Base-by-base conservation (phyloP, 768 basidiomycete genomes). In the Psilocybe cyanescens region DNA sequence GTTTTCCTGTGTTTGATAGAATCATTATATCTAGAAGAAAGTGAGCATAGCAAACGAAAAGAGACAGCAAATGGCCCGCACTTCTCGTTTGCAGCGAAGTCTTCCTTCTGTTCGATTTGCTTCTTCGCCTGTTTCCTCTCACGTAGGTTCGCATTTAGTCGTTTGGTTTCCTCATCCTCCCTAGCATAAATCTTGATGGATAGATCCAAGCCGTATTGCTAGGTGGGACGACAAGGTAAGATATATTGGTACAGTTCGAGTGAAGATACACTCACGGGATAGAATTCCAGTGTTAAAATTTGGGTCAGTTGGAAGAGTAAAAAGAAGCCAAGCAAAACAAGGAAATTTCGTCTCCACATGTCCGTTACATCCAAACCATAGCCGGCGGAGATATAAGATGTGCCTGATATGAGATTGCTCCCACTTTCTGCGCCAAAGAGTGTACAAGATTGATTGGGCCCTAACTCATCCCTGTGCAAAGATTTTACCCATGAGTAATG, bases 361-460 rank as follows among this genome's bases (percentile, higher is more conserved):
- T 90, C 84, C 8, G 74, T 72, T 19, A 73, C 68, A 51, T 79
- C 70, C 54, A 89, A 68, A 2, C 75, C 79, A 66, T 79, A 91
- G 0, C 81, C 82, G 2, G 81, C 84, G 9, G 75, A 64, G 51
- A 95, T 74, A 72, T 97, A 97, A 19, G 72, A 68, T 7, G 74
- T 72, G 3, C 94, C 94, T 8, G 74, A 64, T 59, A 94, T 85
- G 31, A 76, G 54, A 57, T 77, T 77, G 33, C 79, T 81, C 0
- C 92, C 92, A 0, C 81, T 73, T 3, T 71, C 66, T 1, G 90
- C 76, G n/a, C 93, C 92, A 58, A 82, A 83, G 19, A 94, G 75
- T 0, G 91, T 91, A 73, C 94, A 95, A 8, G 83, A 85, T 76
- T 95, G 94, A 66, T 94, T 89, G 1, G 82, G 76, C 47, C 87